phyloP scores from a whole-genome alignment of 352 stramenopile species.

The Phytophthora hibernalis region DNA sequence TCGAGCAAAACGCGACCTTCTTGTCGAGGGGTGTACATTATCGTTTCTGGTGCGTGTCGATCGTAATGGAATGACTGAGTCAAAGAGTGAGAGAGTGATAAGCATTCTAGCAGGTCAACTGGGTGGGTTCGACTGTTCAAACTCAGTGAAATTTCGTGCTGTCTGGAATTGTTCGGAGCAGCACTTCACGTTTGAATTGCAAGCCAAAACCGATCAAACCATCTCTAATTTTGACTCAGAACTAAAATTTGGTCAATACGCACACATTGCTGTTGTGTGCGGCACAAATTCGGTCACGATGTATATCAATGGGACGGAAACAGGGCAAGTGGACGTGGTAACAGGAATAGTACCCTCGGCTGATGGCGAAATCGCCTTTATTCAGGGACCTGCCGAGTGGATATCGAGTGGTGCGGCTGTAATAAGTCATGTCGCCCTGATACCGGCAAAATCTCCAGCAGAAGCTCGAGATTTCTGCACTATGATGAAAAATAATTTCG shows the following conservation, averaged over 20 bases:
- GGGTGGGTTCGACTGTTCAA: conserved; percentile 1
- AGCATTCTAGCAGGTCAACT: conserved; percentile 30
- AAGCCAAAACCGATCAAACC: conserved; percentile 5
- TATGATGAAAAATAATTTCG: conserved; percentile 52
- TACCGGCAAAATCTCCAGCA: conserved; percentile 25
- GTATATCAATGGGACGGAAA: conserved; percentile 33
- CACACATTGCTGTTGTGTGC: conserved; percentile 32
- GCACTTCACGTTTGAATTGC: conserved; percentile 26
- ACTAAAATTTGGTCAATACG: conserved; percentile 32
- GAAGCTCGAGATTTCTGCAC: conserved; percentile 39
- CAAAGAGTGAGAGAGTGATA: not conserved
- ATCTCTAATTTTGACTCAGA: not conserved
- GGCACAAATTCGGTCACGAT: conserved; percentile 11
- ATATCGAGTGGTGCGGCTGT: conserved; percentile 21
- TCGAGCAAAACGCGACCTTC: not conserved
- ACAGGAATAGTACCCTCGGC: not conserved
- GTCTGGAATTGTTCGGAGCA: conserved; percentile 22
- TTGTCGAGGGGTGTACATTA: conserved; percentile 19
- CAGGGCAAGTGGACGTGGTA: conserved; percentile 6
- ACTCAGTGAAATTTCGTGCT: conserved; percentile 27
- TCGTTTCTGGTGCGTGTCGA: conserved; percentile 65
- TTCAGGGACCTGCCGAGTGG: conserved; percentile 31
- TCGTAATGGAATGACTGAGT: conserved; percentile 3
- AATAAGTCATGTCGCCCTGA: conserved; percentile 58
- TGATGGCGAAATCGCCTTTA: not conserved